Percentiles rank a stretch among this genome's conserved stretches.
Conservation (phyloP, 2,329 filamentous ascomycete genomes). For the Alternaria dauci region DNA sequence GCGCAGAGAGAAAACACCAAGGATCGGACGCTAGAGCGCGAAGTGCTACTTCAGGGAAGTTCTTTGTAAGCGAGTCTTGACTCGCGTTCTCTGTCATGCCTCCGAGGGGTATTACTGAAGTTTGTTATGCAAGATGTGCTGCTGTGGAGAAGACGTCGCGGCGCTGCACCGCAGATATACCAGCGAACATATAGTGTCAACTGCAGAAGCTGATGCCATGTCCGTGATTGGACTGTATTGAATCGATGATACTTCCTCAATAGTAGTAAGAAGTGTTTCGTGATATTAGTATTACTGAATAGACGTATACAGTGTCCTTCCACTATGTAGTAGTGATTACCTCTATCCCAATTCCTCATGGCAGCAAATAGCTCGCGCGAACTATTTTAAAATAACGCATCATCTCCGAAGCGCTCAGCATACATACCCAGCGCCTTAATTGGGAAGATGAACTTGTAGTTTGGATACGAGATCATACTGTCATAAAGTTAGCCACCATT, state of each 20-base stretch:
- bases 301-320: neutral
- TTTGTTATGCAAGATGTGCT: neutral
- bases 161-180: neutral
- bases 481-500: slow-evolving; percentile 18
- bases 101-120: neutral
- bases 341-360: neutral
- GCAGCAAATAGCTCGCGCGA: too few relatives aligned
- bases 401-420: slow-evolving; percentile 56
- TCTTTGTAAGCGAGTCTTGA: neutral
- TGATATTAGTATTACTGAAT: neutral
- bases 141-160: neutral
- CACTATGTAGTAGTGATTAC: neutral
- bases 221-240: neutral
- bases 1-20: neutral
- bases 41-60: neutral
- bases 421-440: slow-evolving; percentile 95
- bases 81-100: neutral
- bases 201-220: neutral
- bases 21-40: neutral
- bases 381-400: slow-evolving; percentile 25
- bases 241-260: neutral
- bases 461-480: slow-evolving; percentile 97
- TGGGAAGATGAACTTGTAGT: slow-evolving; percentile 97
- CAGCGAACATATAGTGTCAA: neutral
- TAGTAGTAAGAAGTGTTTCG: neutral